A percentile compares a stretch with the other conserved stretches of the same genome.
phyloP scores from a whole-genome alignment of 768 basidiomycete genomes.

The Floccularia luteovirens region DNA sequence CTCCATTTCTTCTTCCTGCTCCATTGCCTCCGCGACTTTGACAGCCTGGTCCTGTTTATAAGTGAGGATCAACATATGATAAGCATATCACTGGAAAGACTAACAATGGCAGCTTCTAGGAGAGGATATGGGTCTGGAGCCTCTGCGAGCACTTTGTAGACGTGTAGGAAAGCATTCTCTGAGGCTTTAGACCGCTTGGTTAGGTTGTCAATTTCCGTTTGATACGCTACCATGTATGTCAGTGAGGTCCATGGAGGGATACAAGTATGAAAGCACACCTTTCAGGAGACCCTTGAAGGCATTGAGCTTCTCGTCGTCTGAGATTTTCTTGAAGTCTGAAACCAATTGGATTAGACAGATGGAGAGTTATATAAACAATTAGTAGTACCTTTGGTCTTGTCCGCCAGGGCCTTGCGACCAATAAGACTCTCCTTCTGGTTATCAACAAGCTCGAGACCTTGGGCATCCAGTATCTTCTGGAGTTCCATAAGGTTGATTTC shows the following conservation, averaged over 20 bases:
- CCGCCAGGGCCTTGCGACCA: conserved; percentile 88
- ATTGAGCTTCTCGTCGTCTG: conserved; percentile 81
- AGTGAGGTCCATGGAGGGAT: neutral
- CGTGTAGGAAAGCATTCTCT: conserved; percentile 93
- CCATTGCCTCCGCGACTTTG: conserved; percentile 73
- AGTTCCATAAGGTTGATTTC: conserved; percentile 85
- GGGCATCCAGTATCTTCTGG: conserved; percentile 88
- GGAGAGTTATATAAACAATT: neutral
- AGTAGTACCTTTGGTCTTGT: conserved; percentile 87
- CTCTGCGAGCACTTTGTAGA: conserved; percentile 94
- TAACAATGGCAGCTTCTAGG: conserved; percentile 87
- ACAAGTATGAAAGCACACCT: conserved; percentile 31
- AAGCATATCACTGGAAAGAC: conserved; percentile 2
- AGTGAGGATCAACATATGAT: neutral
- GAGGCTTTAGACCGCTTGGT: conserved; percentile 88
- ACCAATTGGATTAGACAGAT: neutral
- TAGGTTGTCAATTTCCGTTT: conserved; percentile 92
- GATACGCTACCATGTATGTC: conserved; percentile 51
- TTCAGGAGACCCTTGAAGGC: conserved; percentile 90
- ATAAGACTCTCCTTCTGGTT: conserved; percentile 97
- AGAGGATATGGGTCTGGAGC: conserved; percentile 97
- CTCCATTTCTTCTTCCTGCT: conserved; percentile 68
- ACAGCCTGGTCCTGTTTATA: conserved; percentile 81
- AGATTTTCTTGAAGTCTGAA: conserved; percentile 92
- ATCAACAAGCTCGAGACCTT: conserved; percentile 94